Percentiles rank a stretch among this genome's conserved stretches.
Evolutionary conservation across 176 grass and related monocot genomes (phyloP).

Genomic region (Rhynchospora breviuscula): DNA sequence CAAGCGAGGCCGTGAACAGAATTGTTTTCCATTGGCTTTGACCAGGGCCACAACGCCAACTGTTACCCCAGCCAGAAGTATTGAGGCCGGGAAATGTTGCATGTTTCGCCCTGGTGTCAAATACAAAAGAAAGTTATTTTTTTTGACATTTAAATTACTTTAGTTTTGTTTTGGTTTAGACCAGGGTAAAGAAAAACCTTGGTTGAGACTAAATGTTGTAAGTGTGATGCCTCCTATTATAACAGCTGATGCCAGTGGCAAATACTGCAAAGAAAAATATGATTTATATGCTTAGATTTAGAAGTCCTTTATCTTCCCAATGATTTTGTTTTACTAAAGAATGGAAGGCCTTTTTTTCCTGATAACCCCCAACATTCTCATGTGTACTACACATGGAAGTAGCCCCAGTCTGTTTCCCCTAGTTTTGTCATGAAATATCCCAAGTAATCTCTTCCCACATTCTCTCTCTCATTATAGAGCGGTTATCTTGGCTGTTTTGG

Average conservation of each 20-base stretch:
- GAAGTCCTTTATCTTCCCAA: not conserved
- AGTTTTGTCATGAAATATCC: not conserved
- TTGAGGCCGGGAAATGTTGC: conserved; percentile 51
- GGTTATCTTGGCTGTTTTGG: not conserved
- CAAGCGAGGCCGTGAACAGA: conserved; percentile 86
- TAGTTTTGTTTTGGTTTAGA: not conserved
- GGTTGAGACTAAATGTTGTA: conserved; percentile 76
- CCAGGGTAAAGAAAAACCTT: conserved; percentile 44
- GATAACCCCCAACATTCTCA: not conserved
- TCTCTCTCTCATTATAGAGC: not conserved
- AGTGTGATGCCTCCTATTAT: conserved; percentile 83
- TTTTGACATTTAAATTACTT: not conserved
- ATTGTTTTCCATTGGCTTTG: conserved; percentile 92
- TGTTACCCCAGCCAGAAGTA: conserved; percentile 66
- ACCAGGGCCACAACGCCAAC: conserved; percentile 71
- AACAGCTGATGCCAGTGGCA: conserved; percentile 77
- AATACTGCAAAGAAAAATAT: conserved; percentile 54
- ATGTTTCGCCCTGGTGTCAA: conserved; percentile 44
- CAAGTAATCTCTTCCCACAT: not conserved
- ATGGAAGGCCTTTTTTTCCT: not conserved
- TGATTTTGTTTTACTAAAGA: not conserved
- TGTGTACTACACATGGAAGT: not conserved
- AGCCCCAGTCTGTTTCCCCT: not conserved
- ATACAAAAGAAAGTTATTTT: not conserved
- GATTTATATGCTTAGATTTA: not conserved